Evolutionary conservation across 495 filamentous ascomycete species (phyloP).

Genomic region (Penicillium angulare): DNA sequence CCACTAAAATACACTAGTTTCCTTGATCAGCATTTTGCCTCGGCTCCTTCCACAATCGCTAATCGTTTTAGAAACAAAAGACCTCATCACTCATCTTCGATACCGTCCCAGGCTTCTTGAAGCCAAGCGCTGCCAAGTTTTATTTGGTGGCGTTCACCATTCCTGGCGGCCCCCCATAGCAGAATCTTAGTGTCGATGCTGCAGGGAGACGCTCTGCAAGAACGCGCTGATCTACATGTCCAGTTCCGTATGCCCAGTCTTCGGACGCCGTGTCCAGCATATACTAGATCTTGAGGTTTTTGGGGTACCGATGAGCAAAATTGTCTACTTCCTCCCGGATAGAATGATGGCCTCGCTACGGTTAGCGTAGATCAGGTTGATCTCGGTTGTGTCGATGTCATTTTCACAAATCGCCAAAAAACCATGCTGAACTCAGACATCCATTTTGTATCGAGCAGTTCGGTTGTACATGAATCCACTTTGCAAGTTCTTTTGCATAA

Average conservation of each 20-base stretch:
- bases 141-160: slow-evolving; percentile 41
- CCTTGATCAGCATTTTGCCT: not conserved
- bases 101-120: slow-evolving; percentile 27
- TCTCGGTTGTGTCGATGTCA: slow-evolving; percentile 44
- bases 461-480: not conserved
- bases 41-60: not conserved
- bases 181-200: slow-evolving; percentile 31
- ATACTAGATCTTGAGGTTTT: slow-evolving; percentile 47
- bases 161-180: slow-evolving; percentile 42
- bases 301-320: slow-evolving; percentile 36
- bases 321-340: slow-evolving; percentile 46
- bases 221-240: slow-evolving; percentile 25
- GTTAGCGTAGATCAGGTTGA: slow-evolving; percentile 49
- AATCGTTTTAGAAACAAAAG: slow-evolving; percentile 30
- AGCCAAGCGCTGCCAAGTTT: not conserved
- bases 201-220: slow-evolving; percentile 23
- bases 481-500: not conserved
- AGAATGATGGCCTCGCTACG: slow-evolving; percentile 41
- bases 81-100: slow-evolving; percentile 40
- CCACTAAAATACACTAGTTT: not conserved
- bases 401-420: slow-evolving; percentile 46
- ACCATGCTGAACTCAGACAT: not conserved
- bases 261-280: slow-evolving; percentile 37
- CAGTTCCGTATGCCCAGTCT: slow-evolving; percentile 27
- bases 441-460: not conserved